Percentiles rank a stretch among this genome's conserved stretches.
Evolutionary conservation across 1,284 basidiomycete species (phyloP).

Genomic region (Cerioporus squamosus): DNA sequence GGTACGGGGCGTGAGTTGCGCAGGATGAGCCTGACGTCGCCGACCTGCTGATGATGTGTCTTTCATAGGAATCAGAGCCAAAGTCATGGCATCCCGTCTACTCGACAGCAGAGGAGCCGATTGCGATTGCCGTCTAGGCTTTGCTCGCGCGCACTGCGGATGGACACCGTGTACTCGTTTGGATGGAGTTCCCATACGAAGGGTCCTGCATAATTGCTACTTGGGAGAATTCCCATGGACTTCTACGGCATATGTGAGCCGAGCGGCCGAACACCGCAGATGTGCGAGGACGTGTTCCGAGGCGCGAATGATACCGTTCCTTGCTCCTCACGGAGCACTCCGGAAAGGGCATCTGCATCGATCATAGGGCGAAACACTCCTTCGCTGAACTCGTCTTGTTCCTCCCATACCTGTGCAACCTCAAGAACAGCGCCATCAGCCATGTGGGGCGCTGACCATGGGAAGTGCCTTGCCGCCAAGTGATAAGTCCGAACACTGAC

Average conservation of each 20-base stretch:
- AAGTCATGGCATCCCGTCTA: slow-evolving; percentile 14
- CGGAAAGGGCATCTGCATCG: too few species aligned
- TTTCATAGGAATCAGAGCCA: neutral
- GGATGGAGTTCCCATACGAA: neutral
- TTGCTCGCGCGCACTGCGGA: too few species aligned
- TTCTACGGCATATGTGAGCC: too few species aligned
- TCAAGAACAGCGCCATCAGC: too few species aligned
- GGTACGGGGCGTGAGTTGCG: neutral
- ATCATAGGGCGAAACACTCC: too few species aligned
- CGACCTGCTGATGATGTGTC: neutral
- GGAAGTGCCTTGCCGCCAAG: too few species aligned
- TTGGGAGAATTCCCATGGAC: neutral
- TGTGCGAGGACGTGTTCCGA: neutral
- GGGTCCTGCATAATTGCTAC: neutral
- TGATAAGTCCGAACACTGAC: too few species aligned
- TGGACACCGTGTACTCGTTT: neutral
- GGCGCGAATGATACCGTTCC: too few species aligned
- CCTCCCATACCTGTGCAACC: too few species aligned
- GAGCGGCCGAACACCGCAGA: neutral
- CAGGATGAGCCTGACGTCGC: neutral
- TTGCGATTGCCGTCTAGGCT: slow-evolving; percentile 14
- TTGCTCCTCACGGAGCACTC: too few species aligned
- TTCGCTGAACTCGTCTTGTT: too few species aligned
- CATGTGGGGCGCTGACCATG: too few species aligned
- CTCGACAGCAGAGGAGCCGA: neutral